Evolutionary conservation across 352 stramenopile species (phyloP), one percentile per base, ranked within the genome.

Genomic region (Phytopythium boreale): DNA sequence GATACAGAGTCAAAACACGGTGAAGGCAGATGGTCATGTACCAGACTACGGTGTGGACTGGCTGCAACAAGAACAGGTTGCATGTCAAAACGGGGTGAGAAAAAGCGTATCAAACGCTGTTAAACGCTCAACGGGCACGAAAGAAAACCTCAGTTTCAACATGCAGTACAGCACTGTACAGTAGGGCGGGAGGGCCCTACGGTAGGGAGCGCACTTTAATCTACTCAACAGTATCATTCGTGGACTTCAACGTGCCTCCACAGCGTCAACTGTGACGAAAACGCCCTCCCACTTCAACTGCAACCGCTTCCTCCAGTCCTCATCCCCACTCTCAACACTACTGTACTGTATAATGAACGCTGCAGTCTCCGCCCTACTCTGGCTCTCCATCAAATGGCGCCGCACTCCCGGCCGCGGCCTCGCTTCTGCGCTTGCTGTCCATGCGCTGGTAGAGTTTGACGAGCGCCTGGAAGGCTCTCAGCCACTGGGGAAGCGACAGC

Each of bases 401-500:
- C 6, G 34, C 34, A 39, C 34, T 39, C 4, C 34, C 34, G 10
- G n/a, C 46, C 6, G 3, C 43, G 43, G 20, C 7, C 46, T 29
- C 46, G 22, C n/a, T 19, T n/a, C 49, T 19, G 15, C 70, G 74
- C 60, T 84, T 90, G 24, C 49, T 61, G 11, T 92, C 79, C 59
- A 84, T 61, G 34, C 81, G 81, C 39, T 84, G 67, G 47, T 89
- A 75, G 62, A 71, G 74, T 60, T 90, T 93, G 29, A 77, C 65
- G 37, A 93, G 59, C 12, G 65, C 59, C 19, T 89, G 68, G 55
- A 88, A 93, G 12, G 70, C 70, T 49, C 85, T 85, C 36, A 91
- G 68, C 84, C 84, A 93, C 41, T 89, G 80, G 26, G 69, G 43
- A 7, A 83, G 67, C 27, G 75, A 75, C 53, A 90, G 68, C 55